These are phyloP conservation scores for Carex littledalei DNA, from an alignment of 176 grass and related monocot genomes.

Conservation along the genomic window DNA sequence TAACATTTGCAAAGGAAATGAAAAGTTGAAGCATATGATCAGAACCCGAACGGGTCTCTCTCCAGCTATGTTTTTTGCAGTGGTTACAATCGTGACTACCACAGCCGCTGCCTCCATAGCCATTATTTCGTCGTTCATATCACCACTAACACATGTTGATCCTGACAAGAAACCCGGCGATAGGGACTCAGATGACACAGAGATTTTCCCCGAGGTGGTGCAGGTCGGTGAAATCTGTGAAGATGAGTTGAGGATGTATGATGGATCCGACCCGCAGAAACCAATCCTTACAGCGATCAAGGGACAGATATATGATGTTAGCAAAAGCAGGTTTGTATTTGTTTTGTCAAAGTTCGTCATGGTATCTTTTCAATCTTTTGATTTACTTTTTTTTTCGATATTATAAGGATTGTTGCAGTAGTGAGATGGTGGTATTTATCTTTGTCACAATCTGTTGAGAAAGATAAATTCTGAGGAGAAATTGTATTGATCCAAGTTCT, in stretches of 20 bases:
- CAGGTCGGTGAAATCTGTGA: slow-evolving; percentile 46
- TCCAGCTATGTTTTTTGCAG: slow-evolving; percentile 25
- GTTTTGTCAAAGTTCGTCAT: background rate
- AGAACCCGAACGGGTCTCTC: slow-evolving; percentile 24
- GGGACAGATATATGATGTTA: slow-evolving; percentile 45
- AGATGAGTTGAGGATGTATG: slow-evolving; percentile 52
- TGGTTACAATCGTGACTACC: slow-evolving; percentile 1
- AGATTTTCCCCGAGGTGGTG: slow-evolving; percentile 20
- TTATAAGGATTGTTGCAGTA: too few species aligned
- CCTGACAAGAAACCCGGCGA: background rate
- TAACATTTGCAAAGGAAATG: slow-evolving; percentile 20
- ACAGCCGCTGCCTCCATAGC: slow-evolving; percentile 13
- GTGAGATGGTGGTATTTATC: background rate
- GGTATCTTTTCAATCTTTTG: background rate
- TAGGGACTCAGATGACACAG: slow-evolving; percentile 4
- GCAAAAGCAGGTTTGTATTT: slow-evolving; percentile 34
- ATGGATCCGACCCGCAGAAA: slow-evolving; percentile 34
- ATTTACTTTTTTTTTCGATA: background rate
- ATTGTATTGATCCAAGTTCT: too few species aligned
- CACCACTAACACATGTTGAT: background rate
- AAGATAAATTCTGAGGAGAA: too few species aligned
- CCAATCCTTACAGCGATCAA: slow-evolving; percentile 45
- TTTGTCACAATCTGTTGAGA: background rate
- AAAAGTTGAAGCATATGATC: slow-evolving; percentile 31
- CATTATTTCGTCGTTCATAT: slow-evolving; percentile 14